Evolutionary conservation across 169 alveolate genomes (phyloP), one percentile per base, ranked within the genome.

Genomic region (Eimeria falciformis): DNA sequence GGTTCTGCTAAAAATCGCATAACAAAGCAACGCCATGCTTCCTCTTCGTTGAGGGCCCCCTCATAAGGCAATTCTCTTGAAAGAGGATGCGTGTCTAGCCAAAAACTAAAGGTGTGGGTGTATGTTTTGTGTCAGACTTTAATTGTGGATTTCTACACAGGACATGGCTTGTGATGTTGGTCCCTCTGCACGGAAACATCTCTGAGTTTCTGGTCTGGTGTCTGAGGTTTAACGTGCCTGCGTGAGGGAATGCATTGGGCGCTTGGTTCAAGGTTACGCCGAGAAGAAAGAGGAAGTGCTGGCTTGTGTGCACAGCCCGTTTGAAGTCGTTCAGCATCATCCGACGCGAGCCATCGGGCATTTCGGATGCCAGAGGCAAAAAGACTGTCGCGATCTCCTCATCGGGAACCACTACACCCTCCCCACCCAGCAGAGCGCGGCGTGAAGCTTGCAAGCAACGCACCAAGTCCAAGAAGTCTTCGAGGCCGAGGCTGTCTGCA

Each of bases 271-370:
- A 53, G n/a, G 37, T 25, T n/a, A 89, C 93, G 23, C 93, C 93
- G 53, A 89, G 90, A n/a, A 89, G 84, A 17, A 79, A 75, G 27
- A 89, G 84, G 62, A 89, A 89, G 46, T 83, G 82, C 37, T 82
- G 69, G 45, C 90, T 75, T 25, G 90, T 77, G 37, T 55, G 90
- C 37, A 91, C 94, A 1, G 91, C 91, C 27, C 18, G 78, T 53
- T 81, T 91, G 79, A 91, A 91, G 55, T 91, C 94, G 71, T 37
- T 68, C 50, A 91, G 90, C 85, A 81, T 46, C 90, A 91, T 91
- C 45, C 90, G 91, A n/a, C 73, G 37, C 47, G 91, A 53, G 23
- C 91, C 91, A 55, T 91, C 94, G 33, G 94, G 90, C 86, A 81
- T 62, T 45, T 29, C 82, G 21, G 94, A 78, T 17, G 94, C 84